Base-by-base conservation (phyloP, 139 green algal species). In the Spirogloea muscicola region DNA sequence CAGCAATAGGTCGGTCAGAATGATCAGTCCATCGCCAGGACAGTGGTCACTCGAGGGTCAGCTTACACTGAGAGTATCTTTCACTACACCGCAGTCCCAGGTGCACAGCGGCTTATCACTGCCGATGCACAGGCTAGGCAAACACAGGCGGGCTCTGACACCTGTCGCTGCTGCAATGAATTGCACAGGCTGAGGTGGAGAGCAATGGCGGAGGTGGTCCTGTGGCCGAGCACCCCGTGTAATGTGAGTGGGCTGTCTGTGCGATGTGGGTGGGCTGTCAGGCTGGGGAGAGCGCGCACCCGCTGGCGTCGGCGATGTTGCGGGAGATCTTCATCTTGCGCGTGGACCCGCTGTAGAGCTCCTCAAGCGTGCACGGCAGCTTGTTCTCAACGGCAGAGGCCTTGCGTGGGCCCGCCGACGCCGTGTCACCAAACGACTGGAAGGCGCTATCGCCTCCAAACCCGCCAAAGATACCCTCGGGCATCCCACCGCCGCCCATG, bases 281-380 rank as follows among this genome's bases (percentile, higher is more conserved):
- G 13, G 13, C 16, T 16, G 16, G 13, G 13, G 13, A 10, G 43
- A n/a, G 10, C 49, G 34, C 59, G 67, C 63, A 43, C 77, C 77
- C 64, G 41, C 16, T 84, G 33, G 84, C 51, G 29, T 49, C 84
- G 48, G 84, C 68, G 39, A 86, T 34, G 10, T 82, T 77, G 10
- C 78, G 61, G 0, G 83, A 88, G 39, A 88, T 71, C 60, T 81
- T 84, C 57, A 88, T 74, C 64, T 89, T 89, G 76, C 90, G 90
- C 44, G 55, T 83, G 40, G 10, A 65, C 36, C 86, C 86, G 43
- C 21, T 82, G 74, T 83, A 90, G 1, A 90, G 77, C 55, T 89
- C 80, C 61, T 89, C 83, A 51, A 89, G 68, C 1, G 62, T 62
- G 1, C 84, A 55, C 41, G 58, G 44, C 21, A 86, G 68, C 46